A percentile compares a stretch with the other conserved stretches of the same genome.
Evolutionary conservation across 495 filamentous ascomycete species (phyloP).

Genomic region (Astrothelium macrocarpum): DNA sequence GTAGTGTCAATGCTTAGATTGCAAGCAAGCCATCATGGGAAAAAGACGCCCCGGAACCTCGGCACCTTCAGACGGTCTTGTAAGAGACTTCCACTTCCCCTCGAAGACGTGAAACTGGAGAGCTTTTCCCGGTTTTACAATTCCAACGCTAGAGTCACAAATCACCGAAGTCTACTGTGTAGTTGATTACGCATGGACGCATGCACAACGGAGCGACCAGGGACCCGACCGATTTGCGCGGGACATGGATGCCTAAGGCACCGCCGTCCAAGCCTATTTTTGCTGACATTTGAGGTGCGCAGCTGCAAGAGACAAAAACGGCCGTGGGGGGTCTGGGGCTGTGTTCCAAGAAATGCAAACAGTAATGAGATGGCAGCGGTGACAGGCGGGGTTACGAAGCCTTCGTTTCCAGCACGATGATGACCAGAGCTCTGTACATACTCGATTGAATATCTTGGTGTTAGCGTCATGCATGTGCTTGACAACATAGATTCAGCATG

Average conservation of each 20-base stretch:
- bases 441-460: too few relatives aligned
- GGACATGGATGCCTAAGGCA: not conserved
- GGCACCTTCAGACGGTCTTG: not conserved
- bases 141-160: not conserved
- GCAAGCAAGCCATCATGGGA: not conserved
- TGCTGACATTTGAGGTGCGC: too few relatives aligned
- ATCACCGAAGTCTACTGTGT: not conserved
- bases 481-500: not conserved
- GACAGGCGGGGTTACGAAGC: too few relatives aligned
- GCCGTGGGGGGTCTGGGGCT: too few relatives aligned
- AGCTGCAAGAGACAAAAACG: too few relatives aligned
- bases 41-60: not conserved
- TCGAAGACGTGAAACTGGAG: not conserved
- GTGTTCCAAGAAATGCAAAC: too few relatives aligned
- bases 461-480: not conserved
- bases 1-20: not conserved
- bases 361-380: too few relatives aligned
- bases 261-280: too few relatives aligned
- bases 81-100: not conserved
- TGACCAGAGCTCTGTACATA: too few relatives aligned
- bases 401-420: too few relatives aligned
- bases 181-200: not conserved
- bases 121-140: slow-evolving; percentile 3
- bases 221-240: not conserved
- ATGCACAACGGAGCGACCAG: not conserved